Conservation (phyloP, 2,329 filamentous ascomycete species). For the Berkeleyomyces basicola region DNA sequence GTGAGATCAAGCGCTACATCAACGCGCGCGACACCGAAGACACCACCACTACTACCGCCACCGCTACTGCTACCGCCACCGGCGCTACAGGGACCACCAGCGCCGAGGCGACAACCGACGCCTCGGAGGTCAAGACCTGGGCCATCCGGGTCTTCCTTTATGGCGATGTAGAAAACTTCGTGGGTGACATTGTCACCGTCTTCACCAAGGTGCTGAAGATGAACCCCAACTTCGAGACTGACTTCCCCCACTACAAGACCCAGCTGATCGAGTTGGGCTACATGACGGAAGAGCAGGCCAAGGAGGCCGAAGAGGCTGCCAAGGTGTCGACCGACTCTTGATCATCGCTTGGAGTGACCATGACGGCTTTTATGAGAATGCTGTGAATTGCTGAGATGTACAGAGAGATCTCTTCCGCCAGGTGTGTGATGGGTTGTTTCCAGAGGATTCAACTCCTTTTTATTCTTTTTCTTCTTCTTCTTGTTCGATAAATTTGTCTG, state of each 20-base stretch:
- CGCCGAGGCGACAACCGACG: too few relatives aligned
- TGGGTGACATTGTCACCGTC: conserved; percentile 2
- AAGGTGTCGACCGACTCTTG: too few relatives aligned
- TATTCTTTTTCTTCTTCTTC: too few relatives aligned
- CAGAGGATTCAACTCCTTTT: too few relatives aligned
- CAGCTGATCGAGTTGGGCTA: conserved; percentile 10
- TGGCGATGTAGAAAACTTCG: neutral
- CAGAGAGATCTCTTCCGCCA: too few relatives aligned
- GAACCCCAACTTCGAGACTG: conserved; percentile 8
- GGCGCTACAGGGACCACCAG: too few relatives aligned
- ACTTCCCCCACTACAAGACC: conserved; percentile 11
- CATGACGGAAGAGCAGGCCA: conserved; percentile 4
- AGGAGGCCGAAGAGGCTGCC: neutral
- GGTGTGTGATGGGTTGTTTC: too few relatives aligned
- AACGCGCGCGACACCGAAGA: neutral
- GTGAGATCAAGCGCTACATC: neutral
- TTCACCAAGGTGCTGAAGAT: neutral
- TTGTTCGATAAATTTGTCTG: too few relatives aligned
- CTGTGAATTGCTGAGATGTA: too few relatives aligned
- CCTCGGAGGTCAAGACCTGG: neutral
- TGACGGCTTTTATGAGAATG: too few relatives aligned
- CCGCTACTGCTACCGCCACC: too few relatives aligned
- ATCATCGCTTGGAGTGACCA: too few relatives aligned
- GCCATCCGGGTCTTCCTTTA: conserved; percentile 1
- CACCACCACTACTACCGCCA: neutral